Percentiles rank a stretch among this genome's conserved stretches.
Evolutionary conservation across 148 eudicot genomes (phyloP).

Genomic region (Amaranthus palmeri): DNA sequence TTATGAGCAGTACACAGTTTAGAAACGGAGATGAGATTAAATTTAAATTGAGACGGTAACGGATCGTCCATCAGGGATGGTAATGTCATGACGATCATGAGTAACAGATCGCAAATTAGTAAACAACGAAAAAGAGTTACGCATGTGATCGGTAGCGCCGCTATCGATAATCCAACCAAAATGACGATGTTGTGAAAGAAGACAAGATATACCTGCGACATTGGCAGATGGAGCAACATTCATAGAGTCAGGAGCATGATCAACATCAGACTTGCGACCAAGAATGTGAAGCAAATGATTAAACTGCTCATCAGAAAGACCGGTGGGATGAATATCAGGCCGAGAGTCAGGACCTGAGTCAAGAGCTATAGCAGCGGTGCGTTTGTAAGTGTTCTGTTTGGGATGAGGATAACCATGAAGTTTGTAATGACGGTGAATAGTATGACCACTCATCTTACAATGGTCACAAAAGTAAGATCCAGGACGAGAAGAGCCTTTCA

Average conservation of each 20-base stretch:
- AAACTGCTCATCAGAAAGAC: too few relatives aligned
- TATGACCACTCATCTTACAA: not conserved
- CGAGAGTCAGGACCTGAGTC: too few relatives aligned
- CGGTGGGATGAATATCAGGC: too few relatives aligned
- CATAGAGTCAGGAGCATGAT: too few relatives aligned
- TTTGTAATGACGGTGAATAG: not conserved
- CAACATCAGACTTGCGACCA: too few relatives aligned
- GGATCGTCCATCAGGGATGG: not conserved
- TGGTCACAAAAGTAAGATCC: not conserved
- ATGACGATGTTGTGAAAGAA: too few relatives aligned
- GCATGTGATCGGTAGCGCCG: slow-evolving; percentile 1
- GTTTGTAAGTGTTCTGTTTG: too few relatives aligned
- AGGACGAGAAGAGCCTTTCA: too few relatives aligned
- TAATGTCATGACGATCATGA: not conserved
- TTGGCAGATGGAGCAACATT: not conserved
- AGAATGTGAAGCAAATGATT: too few relatives aligned
- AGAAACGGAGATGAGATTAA: not conserved
- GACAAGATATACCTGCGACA: not conserved
- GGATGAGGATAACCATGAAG: too few relatives aligned
- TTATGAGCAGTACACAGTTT: not conserved
- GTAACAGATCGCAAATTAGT: not conserved
- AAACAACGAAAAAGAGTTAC: not conserved
- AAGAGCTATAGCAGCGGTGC: too few relatives aligned
- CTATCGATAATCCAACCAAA: not conserved
- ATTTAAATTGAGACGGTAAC: not conserved